Percentiles rank a stretch among this genome's conserved stretches.
Evolutionary conservation across 257 asterid species (phyloP).

Genomic region (Paraleonurus japonicus): DNA sequence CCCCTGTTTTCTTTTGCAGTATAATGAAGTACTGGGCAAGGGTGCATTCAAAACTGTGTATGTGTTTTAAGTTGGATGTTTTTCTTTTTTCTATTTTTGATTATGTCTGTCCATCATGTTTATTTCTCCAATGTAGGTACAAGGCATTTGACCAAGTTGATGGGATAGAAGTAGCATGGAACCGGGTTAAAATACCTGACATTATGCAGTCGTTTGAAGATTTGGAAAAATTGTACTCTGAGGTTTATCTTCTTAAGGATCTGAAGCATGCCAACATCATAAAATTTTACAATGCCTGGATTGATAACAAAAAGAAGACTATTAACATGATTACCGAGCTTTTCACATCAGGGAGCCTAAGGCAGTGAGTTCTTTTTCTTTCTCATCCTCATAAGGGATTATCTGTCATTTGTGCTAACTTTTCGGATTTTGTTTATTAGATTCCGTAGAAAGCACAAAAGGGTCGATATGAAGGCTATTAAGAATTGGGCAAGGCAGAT

Average conservation of each 20-base stretch:
- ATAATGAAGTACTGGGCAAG: constrained; percentile 68
- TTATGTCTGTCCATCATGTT: too few species aligned
- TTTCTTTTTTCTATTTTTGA: not conserved
- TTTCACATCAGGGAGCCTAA: constrained; percentile 81
- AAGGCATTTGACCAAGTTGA: constrained; percentile 74
- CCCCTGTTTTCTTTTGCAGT: constrained; percentile 43
- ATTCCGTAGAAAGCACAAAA: constrained; percentile 59
- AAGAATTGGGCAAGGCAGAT: constrained; percentile 82
- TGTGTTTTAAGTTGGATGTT: constrained; percentile 23
- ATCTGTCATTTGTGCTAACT: constrained; percentile 2
- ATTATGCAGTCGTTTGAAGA: constrained; percentile 60
- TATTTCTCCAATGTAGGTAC: constrained; percentile 40
- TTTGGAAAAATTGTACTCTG: constrained; percentile 70
- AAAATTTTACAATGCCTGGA: constrained; percentile 52
- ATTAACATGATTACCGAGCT: constrained; percentile 89
- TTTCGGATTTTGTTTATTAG: constrained; percentile 30
- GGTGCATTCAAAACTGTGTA: constrained; percentile 90
- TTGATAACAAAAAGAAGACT: constrained; percentile 76
- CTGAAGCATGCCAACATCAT: constrained; percentile 68
- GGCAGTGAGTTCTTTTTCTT: constrained; percentile 56
- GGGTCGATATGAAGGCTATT: constrained; percentile 71
- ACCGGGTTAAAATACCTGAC: constrained; percentile 58
- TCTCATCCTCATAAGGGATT: not conserved
- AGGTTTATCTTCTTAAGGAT: constrained; percentile 68
- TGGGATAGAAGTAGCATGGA: constrained; percentile 94